Evolutionary conservation across 257 asterid species (phyloP).

Genomic region (Ilex aquifolium): DNA sequence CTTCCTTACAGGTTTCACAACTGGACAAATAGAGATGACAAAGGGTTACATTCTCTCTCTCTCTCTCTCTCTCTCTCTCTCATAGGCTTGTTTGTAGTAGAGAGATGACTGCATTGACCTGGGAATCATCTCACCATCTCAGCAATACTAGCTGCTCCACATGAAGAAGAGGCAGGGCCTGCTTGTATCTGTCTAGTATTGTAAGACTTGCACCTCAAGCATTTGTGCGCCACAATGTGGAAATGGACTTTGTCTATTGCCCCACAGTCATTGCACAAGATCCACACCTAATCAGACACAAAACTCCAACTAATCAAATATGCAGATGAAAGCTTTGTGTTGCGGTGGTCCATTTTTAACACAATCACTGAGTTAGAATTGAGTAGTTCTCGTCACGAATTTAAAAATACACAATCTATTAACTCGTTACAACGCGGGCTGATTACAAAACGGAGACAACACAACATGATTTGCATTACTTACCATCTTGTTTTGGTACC

Average conservation of each 20-base stretch:
- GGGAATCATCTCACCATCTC: constrained; percentile 25
- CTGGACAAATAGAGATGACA: too few species aligned
- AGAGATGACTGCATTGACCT: too few species aligned
- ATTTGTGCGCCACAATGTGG: constrained; percentile 51
- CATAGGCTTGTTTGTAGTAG: too few species aligned
- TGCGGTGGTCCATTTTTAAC: too few species aligned
- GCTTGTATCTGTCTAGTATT: constrained; percentile 58
- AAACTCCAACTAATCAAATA: too few species aligned
- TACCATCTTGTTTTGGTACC: constrained; percentile 53
- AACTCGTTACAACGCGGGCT: too few species aligned
- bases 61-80: too few species aligned
- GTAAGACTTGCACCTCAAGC: constrained; percentile 55
- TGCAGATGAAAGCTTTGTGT: too few species aligned
- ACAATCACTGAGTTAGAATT: too few species aligned
- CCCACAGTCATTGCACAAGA: constrained; percentile 65
- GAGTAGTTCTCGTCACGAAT: background rate
- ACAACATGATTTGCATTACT: background rate
- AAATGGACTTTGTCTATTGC: constrained; percentile 48
- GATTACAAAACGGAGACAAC: too few species aligned
- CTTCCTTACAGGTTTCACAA: too few species aligned
- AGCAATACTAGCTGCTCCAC: constrained; percentile 10
- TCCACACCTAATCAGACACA: constrained; percentile 45
- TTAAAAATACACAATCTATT: background rate
- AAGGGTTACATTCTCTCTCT: too few species aligned
- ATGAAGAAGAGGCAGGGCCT: constrained; percentile 27